Conservation (phyloP, 768 basidiomycete genomes). For the Calvatia gigantea region DNA sequence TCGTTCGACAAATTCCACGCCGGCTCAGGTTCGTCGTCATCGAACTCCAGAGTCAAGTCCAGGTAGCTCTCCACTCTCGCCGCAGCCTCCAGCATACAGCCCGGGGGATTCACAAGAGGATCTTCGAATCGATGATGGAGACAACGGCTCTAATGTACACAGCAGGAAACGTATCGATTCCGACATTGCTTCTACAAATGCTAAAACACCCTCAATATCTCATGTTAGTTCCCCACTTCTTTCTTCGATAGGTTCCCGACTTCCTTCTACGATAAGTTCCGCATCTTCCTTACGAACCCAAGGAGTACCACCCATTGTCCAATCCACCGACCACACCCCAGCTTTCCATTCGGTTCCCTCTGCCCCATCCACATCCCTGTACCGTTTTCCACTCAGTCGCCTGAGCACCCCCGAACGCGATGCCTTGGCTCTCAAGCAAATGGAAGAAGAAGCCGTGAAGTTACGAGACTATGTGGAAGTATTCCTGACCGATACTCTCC, state of each 20-base stretch:
- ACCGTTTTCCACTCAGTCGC: neutral
- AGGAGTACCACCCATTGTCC: neutral
- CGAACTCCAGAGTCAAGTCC: neutral
- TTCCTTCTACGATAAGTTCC: neutral
- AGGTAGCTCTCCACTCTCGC: neutral
- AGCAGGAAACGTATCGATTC: no score
- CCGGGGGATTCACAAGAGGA: neutral
- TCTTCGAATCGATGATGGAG: neutral
- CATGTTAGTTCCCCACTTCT: neutral
- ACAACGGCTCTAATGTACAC: no score
- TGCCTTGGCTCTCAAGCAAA: neutral
- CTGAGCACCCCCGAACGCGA: neutral
- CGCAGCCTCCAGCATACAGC: neutral
- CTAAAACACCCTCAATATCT: neutral
- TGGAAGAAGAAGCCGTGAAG: neutral
- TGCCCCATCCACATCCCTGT: neutral
- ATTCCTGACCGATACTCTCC: slow-evolving; percentile 20
- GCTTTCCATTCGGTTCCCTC: neutral
- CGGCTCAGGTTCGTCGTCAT: no score
- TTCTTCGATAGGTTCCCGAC: neutral
- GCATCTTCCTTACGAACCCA: neutral
- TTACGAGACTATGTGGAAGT: neutral
- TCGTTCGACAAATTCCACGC: no score
- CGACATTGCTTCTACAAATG: neutral
- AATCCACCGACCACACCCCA: neutral